A percentile compares a stretch with the other conserved stretches of the same genome.
phyloP scores from a whole-genome alignment of 768 basidiomycete species.

The Hortiboletus flavorubellus region DNA sequence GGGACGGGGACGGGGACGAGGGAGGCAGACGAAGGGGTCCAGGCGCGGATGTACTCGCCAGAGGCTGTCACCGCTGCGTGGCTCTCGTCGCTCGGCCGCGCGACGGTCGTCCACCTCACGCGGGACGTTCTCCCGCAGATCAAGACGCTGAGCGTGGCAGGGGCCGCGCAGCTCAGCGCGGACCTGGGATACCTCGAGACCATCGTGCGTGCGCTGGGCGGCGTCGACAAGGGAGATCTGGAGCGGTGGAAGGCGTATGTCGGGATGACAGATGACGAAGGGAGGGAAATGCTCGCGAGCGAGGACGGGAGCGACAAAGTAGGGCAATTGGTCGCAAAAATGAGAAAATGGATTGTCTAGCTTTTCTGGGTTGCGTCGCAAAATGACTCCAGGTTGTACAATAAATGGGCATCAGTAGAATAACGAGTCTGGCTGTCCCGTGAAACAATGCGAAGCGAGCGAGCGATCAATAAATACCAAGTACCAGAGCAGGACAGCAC shows the following conservation, averaged over 20 bases:
- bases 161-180: constrained; percentile 78
- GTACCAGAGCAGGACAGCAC: constrained; percentile 9
- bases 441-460: not conserved
- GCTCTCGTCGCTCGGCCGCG: constrained; percentile 86
- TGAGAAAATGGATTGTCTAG: constrained; percentile 31
- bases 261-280: constrained; percentile 54
- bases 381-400: constrained; percentile 6
- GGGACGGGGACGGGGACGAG: constrained; percentile 22
- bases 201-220: constrained; percentile 86
- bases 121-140: constrained; percentile 69
- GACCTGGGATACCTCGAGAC: constrained; percentile 91
- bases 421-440: not conserved
- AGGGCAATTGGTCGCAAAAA: constrained; percentile 24
- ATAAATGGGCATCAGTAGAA: constrained; percentile 2
- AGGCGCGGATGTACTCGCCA: constrained; percentile 47
- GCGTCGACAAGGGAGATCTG: constrained; percentile 80
- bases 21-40: not conserved
- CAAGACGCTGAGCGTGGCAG: constrained; percentile 53
- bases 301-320: constrained; percentile 22
- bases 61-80: constrained; percentile 87
- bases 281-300: constrained; percentile 17
- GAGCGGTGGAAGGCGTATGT: constrained; percentile 74
- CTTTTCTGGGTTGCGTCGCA: not conserved
- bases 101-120: constrained; percentile 74
- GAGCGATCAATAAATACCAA: constrained; percentile 12